phyloP scores from a whole-genome alignment of 768 basidiomycete genomes.

The Suillus spraguei region DNA sequence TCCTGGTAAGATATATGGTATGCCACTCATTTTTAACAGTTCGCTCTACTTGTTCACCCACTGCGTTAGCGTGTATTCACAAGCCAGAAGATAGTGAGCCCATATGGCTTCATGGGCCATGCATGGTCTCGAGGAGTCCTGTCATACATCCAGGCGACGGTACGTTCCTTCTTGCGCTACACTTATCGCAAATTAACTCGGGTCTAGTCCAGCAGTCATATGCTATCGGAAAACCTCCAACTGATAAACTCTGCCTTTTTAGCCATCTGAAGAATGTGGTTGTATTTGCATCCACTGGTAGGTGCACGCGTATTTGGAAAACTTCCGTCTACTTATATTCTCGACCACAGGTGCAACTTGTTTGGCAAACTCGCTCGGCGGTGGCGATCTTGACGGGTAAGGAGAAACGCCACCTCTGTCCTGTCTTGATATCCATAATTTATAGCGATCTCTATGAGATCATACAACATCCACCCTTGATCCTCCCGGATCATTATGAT shows the following conservation, averaged over 20 bases:
- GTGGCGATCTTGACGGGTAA: constrained; percentile 83
- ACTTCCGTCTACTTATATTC: not conserved
- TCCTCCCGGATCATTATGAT: constrained; percentile 51
- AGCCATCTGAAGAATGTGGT: constrained; percentile 67
- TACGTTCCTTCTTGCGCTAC: constrained; percentile 26
- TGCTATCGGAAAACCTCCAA: constrained; percentile 72
- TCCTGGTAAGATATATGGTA: constrained; percentile 70
- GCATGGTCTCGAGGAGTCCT: constrained; percentile 71
- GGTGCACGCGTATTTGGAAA: constrained; percentile 15
- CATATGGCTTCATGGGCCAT: constrained; percentile 59
- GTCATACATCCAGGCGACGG: constrained; percentile 79
- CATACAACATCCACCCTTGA: constrained; percentile 53
- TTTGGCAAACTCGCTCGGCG: constrained; percentile 67
- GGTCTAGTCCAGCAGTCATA: constrained; percentile 64
- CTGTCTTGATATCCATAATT: not conserved
- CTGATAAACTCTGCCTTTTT: constrained; percentile 56
- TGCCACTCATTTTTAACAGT: constrained; percentile 16
- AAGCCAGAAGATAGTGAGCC: constrained; percentile 49
- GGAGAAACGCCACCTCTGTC: constrained; percentile 14
- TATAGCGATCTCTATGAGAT: constrained; percentile 68
- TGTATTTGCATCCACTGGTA: constrained; percentile 67
- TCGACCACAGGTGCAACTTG: constrained; percentile 53
- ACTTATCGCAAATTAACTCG: constrained; percentile 10
- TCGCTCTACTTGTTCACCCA: not conserved
- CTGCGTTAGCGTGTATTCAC: constrained; percentile 57